phyloP scores from a whole-genome alignment of 2,329 filamentous ascomycete species.

The Exophiala sp. region DNA sequence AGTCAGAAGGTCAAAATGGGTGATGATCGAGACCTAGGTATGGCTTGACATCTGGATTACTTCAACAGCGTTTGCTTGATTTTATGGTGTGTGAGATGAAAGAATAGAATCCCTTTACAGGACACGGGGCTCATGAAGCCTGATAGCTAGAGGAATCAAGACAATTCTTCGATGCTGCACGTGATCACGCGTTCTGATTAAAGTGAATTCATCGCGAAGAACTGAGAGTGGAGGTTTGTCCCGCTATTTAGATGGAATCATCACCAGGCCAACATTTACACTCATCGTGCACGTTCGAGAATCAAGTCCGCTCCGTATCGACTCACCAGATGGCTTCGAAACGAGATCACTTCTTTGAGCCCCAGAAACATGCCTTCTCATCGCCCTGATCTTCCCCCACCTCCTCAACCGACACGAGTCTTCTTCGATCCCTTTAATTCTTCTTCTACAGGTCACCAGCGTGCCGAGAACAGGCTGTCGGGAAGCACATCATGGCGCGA shows the following conservation, averaged over 20 bases:
- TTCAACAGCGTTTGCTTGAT: conserved; percentile 1
- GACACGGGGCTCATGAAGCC: too few species aligned
- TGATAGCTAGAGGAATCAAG: too few species aligned
- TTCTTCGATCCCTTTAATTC: conserved; percentile 56
- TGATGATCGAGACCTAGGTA: neutral
- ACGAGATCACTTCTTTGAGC: neutral
- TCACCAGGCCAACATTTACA: neutral
- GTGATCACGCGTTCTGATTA: neutral
- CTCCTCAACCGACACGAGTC: conserved; percentile 24
- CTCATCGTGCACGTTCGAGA: neutral
- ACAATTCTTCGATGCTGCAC: neutral
- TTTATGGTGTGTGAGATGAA: too few species aligned
- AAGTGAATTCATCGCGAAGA: neutral
- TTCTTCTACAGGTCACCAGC: conserved; percentile 73
- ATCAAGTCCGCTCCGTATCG: neutral
- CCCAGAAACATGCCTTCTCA: conserved; percentile 15
- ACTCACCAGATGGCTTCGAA: neutral
- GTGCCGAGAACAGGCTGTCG: conserved; percentile 63
- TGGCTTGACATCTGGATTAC: neutral
- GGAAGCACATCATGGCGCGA: conserved; percentile 67
- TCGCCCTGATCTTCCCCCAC: conserved; percentile 13
- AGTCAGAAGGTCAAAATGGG: conserved; percentile 7
- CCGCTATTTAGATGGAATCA: neutral
- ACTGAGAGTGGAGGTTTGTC: neutral
- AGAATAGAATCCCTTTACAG: too few species aligned